Evolutionary conservation across 495 filamentous ascomycete species (phyloP).

Genomic region (Penicillium ucsense): DNA sequence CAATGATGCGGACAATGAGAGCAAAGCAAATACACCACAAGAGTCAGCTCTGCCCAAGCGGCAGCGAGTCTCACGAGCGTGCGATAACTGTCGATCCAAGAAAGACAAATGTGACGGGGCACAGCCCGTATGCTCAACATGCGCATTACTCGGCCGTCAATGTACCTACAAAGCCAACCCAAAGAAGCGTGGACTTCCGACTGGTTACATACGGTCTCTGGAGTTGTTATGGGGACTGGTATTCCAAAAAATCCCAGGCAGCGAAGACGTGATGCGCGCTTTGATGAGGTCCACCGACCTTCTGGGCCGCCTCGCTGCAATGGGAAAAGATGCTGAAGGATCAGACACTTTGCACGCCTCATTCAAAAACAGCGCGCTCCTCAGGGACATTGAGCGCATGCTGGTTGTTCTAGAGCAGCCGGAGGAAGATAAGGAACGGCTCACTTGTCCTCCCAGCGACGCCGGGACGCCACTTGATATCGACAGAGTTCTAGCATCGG

Average conservation of each 20-base stretch:
- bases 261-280: constrained; percentile 35
- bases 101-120: constrained; percentile 60
- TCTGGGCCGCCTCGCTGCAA: constrained; percentile 30
- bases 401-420: constrained; percentile 37
- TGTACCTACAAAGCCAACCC: constrained; percentile 61
- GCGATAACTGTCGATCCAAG: constrained; percentile 56
- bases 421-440: constrained; percentile 25
- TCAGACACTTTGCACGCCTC: constrained; percentile 39
- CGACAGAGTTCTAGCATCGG: constrained; percentile 25
- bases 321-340: constrained; percentile 36
- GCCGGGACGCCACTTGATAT: constrained; percentile 25
- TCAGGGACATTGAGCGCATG: constrained; percentile 43
- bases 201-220: constrained; percentile 33
- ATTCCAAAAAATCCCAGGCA: constrained; percentile 33
- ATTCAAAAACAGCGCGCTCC: constrained; percentile 45
- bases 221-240: constrained; percentile 34
- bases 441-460: constrained; percentile 13
- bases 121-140: constrained; percentile 54
- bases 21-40: constrained; percentile 16
- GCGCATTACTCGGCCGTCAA: constrained; percentile 44
- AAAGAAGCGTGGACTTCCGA: constrained; percentile 54
- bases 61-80: constrained; percentile 52
- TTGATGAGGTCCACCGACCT: constrained; percentile 32
- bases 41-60: constrained; percentile 28
- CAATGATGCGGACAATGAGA: constrained; percentile 24